Conservation (phyloP, 192 early-diverging fungal genomes). For the Entomortierella lignicola region DNA sequence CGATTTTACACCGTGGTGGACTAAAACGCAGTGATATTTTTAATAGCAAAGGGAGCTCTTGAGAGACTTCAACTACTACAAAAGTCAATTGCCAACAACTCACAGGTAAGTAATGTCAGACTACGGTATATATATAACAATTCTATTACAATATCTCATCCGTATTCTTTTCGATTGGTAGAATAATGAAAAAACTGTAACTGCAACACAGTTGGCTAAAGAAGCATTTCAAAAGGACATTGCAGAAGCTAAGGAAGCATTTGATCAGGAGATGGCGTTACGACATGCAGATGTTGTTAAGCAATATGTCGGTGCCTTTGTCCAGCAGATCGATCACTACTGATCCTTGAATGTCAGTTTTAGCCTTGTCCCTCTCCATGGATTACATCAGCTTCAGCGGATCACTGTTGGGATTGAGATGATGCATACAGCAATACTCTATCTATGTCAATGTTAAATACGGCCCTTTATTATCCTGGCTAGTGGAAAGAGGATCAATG, state of each 20-base stretch:
- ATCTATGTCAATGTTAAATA: background rate
- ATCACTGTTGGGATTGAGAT: background rate
- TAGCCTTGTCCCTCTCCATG: background rate
- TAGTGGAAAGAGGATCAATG: conserved; percentile 17
- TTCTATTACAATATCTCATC: background rate
- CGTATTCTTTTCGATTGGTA: background rate
- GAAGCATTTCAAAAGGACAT: conserved; percentile 43
- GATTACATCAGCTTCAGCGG: no score
- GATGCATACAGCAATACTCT: background rate
- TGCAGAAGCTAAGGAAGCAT: conserved; percentile 33
- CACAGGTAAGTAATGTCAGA: conserved; percentile 6
- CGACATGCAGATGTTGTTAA: conserved; percentile 50
- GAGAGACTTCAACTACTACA: conserved; percentile 25
- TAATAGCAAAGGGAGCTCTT: conserved; percentile 7
- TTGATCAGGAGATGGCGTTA: conserved; percentile 49
- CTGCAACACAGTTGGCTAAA: conserved; percentile 27
- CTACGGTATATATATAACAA: background rate
- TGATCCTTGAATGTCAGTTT: background rate
- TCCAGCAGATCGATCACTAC: conserved; percentile 30
- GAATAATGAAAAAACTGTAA: conserved; percentile 1
- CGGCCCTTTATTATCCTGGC: background rate
- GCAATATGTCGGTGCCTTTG: conserved; percentile 45
- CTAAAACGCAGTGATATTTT: background rate
- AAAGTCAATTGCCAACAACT: conserved; percentile 1
- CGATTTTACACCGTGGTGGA: no score